Conservation (phyloP, 2,329 filamentous ascomycete species). For the Epichloe amarillans region DNA sequence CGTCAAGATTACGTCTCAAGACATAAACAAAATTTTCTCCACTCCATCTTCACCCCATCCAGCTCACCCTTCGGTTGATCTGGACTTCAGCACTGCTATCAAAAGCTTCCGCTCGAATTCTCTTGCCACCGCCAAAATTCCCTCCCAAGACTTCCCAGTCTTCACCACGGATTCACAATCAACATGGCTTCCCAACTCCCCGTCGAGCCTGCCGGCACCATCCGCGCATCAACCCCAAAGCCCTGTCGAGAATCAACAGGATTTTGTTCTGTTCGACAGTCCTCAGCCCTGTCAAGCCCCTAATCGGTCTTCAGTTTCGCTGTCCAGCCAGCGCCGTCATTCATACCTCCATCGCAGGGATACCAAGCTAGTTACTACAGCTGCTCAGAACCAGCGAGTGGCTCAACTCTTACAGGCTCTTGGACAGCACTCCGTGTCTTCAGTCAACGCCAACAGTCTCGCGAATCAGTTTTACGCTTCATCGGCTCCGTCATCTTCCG, state of each 20-base stretch:
- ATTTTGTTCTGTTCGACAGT: constrained; percentile 67
- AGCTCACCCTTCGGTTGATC: constrained; percentile 47
- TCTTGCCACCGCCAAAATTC: constrained; percentile 42
- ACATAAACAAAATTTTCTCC: constrained; percentile 26
- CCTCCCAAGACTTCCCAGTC: constrained; percentile 55
- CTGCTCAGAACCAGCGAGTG: constrained; percentile 45
- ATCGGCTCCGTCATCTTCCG: constrained; percentile 47
- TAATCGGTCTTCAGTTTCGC: constrained; percentile 26
- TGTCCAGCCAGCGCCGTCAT: constrained; percentile 30
- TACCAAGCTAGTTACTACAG: constrained; percentile 19
- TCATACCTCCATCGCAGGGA: constrained; percentile 33
- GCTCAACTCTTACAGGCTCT: constrained; percentile 45
- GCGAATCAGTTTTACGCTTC: constrained; percentile 52
- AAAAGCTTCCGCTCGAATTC: constrained; percentile 44
- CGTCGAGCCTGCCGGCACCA: constrained; percentile 48
- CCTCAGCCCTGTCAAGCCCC: constrained; percentile 25
- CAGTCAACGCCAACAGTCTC: constrained; percentile 45
- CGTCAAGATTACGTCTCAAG: constrained; percentile 42
- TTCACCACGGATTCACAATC: constrained; percentile 72
- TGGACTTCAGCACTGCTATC: constrained; percentile 54
- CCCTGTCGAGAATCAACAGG: constrained; percentile 42
- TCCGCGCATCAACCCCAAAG: constrained; percentile 43
- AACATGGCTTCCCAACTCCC: constrained; percentile 68
- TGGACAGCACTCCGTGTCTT: constrained; percentile 40
- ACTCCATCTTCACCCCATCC: constrained; percentile 30